A percentile compares a stretch with the other conserved stretches of the same genome.
Conservation (phyloP, 2,329 filamentous ascomycete genomes). For the Albifimbria verrucaria region DNA sequence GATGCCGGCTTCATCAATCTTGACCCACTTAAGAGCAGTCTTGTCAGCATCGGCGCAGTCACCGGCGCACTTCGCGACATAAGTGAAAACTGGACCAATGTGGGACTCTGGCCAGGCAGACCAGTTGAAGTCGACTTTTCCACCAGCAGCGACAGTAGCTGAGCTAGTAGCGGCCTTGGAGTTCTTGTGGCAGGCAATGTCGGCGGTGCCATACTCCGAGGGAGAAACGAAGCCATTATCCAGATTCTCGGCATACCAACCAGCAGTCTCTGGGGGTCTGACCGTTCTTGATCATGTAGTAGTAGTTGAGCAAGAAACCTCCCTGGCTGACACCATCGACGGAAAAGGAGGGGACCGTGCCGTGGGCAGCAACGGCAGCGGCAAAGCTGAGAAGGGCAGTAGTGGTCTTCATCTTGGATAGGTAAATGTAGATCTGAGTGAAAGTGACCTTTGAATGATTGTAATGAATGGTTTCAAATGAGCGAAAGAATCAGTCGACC, state of each 20-base stretch:
- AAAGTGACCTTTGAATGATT: too few relatives aligned
- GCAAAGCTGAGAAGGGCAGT: not conserved
- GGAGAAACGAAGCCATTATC: not conserved
- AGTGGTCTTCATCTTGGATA: conserved; percentile 2
- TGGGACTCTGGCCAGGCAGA: not conserved
- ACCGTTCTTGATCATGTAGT: not conserved
- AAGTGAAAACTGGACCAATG: not conserved
- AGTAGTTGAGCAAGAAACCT: conserved; percentile 1
- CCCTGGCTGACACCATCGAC: not conserved
- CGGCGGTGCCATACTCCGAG: not conserved
- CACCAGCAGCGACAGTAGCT: not conserved
- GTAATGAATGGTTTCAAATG: too few relatives aligned
- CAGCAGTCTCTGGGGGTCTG: not conserved
- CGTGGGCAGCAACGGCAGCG: not conserved
- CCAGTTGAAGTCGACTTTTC: not conserved
- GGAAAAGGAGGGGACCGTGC: not conserved
- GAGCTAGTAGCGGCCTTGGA: not conserved
- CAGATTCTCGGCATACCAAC: not conserved
- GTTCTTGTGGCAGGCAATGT: not conserved
- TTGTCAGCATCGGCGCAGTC: not conserved
- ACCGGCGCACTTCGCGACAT: not conserved
- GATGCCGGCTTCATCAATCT: not conserved
- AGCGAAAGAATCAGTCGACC: too few relatives aligned
- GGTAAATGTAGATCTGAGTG: too few relatives aligned
- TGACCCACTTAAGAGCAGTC: not conserved